phyloP scores from a whole-genome alignment of 192 early-diverging fungal genomes.

The Entomortierella chlamydospora region DNA sequence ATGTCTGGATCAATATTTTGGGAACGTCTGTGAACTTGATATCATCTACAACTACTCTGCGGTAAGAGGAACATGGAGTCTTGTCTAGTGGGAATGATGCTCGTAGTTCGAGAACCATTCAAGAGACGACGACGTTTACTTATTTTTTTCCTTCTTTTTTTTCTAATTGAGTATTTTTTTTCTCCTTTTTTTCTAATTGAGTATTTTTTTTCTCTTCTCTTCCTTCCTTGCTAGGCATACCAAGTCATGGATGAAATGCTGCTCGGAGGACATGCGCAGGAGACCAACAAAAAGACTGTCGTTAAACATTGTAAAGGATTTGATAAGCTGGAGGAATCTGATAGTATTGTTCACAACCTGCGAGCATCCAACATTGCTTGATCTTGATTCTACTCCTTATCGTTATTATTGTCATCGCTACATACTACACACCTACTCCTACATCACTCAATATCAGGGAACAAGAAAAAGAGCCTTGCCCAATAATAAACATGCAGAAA shows the following conservation, averaged over 20 bases:
- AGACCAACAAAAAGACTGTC: constrained; percentile 56
- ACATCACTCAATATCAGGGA: neutral
- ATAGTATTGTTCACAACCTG: constrained; percentile 49
- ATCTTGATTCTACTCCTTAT: neutral
- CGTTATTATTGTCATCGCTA: neutral
- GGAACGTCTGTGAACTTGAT: constrained; percentile 67
- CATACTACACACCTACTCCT: neutral
- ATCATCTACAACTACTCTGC: constrained; percentile 67
- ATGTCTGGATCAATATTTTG: constrained; percentile 66
- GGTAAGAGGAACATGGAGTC: constrained; percentile 40
- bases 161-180: neutral
- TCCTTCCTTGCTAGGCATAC: constrained; percentile 45
- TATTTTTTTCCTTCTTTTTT: neutral
- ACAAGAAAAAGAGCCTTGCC: neutral
- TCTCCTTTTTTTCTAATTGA: neutral
- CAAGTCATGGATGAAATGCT: constrained; percentile 61
- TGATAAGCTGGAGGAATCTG: constrained; percentile 53
- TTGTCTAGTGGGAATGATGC: too few relatives aligned
- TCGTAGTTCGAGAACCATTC: too few relatives aligned
- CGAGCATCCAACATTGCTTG: constrained; percentile 53
- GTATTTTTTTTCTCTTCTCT: constrained; percentile 6
- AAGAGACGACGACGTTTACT: too few relatives aligned
- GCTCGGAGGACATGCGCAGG: constrained; percentile 53
- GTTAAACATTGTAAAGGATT: constrained; percentile 56
- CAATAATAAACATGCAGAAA: neutral